Evolutionary conservation across 176 grass and related monocot genomes (phyloP), one percentile per base, ranked within the genome.

Genomic region (Oropetium thomaeum): DNA sequence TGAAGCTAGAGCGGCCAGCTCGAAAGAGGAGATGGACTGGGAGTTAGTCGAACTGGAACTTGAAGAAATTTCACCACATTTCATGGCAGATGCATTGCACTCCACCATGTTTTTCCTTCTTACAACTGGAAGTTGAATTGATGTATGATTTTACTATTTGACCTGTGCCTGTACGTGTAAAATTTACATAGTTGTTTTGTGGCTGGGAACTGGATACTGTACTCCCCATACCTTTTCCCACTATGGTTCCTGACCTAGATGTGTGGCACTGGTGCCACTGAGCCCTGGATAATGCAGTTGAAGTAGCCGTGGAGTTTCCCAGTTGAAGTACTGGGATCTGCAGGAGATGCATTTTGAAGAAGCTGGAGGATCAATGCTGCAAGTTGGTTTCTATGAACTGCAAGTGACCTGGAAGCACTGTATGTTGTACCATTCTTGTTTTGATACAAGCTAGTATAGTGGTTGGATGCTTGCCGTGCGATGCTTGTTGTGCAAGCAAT

Each of bases 1-100:
- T 96, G 49, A 99, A 90, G 65, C 84, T 67, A 49, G 96, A 99
- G 84, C 87, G 96, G 20, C 96, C 92, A 41, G 88, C 96, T 65
- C 87, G 96, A 65, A 99, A 99, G 85, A 90, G 96, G 65, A 87
- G 92, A 65, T 99, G 96, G 96, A 92, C 89, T 80, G 96, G 96
- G 66, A 97, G 83, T 69, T 97, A 79, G 89, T 73, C 73, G 47
- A 33, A 45, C 38, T 65, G 34, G 71, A 58, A 52, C 64, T 55
- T 34, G 31, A 62, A 77, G 67, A 58, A 44, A 1, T 63, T 43
- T 59, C 29, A 9, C 58, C 44, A 63, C 62, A 78, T 83, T 45
- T 75, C 58, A 35, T 44, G 67, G 43, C 62, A 38, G 69, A 44
- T 67, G 49, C 61, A 39, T 33, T 33, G 51, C 40, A 69, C 44